These are phyloP conservation scores for Cytidiella melzeri DNA, from an alignment of 768 basidiomycete genomes.

Conservation along the genomic window DNA sequence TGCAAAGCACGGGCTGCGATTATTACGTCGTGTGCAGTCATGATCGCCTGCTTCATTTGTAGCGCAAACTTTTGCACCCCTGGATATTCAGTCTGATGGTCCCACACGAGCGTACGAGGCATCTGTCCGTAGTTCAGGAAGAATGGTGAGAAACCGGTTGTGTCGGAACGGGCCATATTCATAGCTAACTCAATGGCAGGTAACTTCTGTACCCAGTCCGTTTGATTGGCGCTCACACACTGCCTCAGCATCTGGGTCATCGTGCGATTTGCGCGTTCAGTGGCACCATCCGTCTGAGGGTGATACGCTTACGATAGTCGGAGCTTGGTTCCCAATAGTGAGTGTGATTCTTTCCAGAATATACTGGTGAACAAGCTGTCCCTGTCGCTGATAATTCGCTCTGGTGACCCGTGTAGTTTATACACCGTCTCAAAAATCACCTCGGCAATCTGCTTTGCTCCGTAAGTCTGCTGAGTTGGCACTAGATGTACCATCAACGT, in stretches of 20 bases:
- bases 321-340: too few species aligned
- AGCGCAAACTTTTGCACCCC: slow-evolving; percentile 24
- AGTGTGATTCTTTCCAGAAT: slow-evolving; percentile 28
- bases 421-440: too few species aligned
- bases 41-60: slow-evolving; percentile 16
- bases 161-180: slow-evolving; percentile 20
- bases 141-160: slow-evolving; percentile 32
- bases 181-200: too few species aligned
- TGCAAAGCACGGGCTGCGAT: slow-evolving; percentile 28
- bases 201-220: too few species aligned
- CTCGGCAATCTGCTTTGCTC: too few species aligned
- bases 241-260: slow-evolving; percentile 13
- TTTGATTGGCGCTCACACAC: slow-evolving; percentile 4
- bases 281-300: too few species aligned
- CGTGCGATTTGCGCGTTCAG: slow-evolving; percentile 11
- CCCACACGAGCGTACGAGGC: slow-evolving; percentile 10
- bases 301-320: slow-evolving; percentile 24
- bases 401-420: too few species aligned
- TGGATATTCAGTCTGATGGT: neutral
- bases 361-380: slow-evolving; percentile 29
- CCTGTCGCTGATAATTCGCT: too few species aligned
- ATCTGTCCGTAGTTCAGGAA: slow-evolving; percentile 21
- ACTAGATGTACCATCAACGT: slow-evolving; percentile 19
- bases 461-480: slow-evolving; percentile 8
- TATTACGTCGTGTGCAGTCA: slow-evolving; percentile 37